Base-by-base conservation (phyloP, 2,329 filamentous ascomycete genomes). In the Tolypocladium tropicale region DNA sequence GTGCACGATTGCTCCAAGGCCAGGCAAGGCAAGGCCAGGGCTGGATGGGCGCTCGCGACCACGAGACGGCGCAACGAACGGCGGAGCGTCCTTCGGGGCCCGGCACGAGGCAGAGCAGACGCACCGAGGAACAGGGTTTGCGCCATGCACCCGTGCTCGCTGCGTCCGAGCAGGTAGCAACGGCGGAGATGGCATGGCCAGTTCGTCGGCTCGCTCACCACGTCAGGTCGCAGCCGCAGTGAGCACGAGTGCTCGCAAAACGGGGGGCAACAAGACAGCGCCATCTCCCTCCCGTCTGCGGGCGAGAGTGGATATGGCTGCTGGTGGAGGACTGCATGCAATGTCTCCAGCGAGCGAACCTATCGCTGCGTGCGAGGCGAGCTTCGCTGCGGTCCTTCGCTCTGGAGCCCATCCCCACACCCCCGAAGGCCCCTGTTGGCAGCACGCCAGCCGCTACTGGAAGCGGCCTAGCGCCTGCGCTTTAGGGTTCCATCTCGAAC, bases 361-460 rank as follows among this genome's bases (percentile, higher is more conserved):
- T n/a, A n/a, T n/a, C n/a, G n/a, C n/a, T n/a, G n/a, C n/a, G n/a
- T n/a, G n/a, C n/a, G 25, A 28, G 46, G 46, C 32, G 46, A 28
- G 46, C n/a, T n/a, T 25, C 25, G 25, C 25, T 48, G n/a, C n/a
- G n/a, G n/a, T n/a, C n/a, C 25, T 9, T 28, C 16, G 25, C 16
- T 30, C 43, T 12, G 23, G 43, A 6, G 23, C 16, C 23, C 43
- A 30, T 30, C 46, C 51, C 51, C 51, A 36, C 51, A n/a, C 21
- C 34, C 7, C 51, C 34, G n/a, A 16, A 39, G 23, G 9, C 54
- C 54, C 50, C 55, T 30, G 50, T 25, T 52, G 33, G 51, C 41
- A 50, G 55, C 51, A 48, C 37, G 33, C 54, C 54, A 52, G 54
- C 54, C 50, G 54, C 54, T 56, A 21, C 54, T 41, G 21, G 21